Base-by-base conservation (phyloP, 2,329 filamentous ascomycete genomes). In the Calonectria multiphialidica region DNA sequence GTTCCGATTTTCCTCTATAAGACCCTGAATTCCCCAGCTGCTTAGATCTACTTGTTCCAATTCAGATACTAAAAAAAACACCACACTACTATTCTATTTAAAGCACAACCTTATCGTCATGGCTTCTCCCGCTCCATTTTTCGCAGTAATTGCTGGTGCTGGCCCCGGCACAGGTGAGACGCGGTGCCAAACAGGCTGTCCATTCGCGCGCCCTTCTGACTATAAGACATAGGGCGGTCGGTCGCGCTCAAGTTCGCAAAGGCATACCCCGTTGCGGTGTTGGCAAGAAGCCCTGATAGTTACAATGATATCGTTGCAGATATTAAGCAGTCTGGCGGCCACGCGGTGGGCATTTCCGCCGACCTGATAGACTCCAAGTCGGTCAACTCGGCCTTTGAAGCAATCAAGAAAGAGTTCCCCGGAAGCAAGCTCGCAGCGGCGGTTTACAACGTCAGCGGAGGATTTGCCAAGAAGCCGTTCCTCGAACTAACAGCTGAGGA, bases 241-340 rank as follows among this genome's bases (percentile, higher is more conserved):
- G 81, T 86, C 8, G 91, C 91, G 23, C 84, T 89, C 66, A 88
- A 87, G 70, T 93, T 93, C 80, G 88, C 90, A 45, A 84, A 91
- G 73, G 79, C 88, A 10, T 97, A 96, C 80, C 90, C 93, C 0
- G 92, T 96, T 1, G 92, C 94, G 2, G 87, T 96, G 1, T 89
- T 96, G n/a, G 91, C 94, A 15, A 92, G 94, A 62, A 91, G 86
- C 18, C 87, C 91, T 0, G 88, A 90, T 49, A 94, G 88, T 82
- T 95, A 92, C 83, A 87, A 90, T 68, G 84, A 87, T n/a, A 87
- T 95, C 3, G 92, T 94, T 8, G 81, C 88, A 3, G 93, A 95
- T 76, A 95, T 97, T 84, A 91, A 91, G 69, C 81, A 84, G 6
- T 82, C 84, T 0, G 94, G 94, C 13, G 94, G 94, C 2, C 88